phyloP scores from a whole-genome alignment of 2,329 filamentous ascomycete genomes.

The Hymenoscyphus repandus region DNA sequence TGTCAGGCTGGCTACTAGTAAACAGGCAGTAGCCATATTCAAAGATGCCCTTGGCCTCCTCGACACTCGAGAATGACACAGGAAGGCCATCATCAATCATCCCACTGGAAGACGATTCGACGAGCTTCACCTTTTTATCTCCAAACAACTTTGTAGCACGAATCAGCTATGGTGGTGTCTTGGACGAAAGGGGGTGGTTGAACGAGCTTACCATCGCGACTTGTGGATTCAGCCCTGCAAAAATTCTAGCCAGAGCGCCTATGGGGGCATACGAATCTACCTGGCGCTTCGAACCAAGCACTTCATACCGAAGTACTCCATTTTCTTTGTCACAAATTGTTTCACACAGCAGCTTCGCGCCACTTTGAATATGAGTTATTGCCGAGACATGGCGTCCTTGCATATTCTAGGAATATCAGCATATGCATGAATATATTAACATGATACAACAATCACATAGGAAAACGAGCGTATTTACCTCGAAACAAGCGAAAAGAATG shows the following conservation, averaged over 20 bases:
- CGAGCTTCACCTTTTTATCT: not conserved
- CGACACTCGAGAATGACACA: constrained; percentile 6
- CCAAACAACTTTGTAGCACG: constrained; percentile 5
- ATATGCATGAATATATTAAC: not conserved
- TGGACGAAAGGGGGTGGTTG: not conserved
- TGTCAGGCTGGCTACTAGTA: not conserved
- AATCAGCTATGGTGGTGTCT: not conserved
- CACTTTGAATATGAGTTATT: constrained; percentile 11
- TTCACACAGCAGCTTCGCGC: constrained; percentile 13
- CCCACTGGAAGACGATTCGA: not conserved
- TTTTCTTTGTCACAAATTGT: constrained; percentile 5
- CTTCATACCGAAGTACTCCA: constrained; percentile 3
- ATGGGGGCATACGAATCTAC: constrained; percentile 4
- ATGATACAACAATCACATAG: not conserved
- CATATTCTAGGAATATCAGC: constrained; percentile 15
- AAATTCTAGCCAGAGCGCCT: constrained; percentile 6
- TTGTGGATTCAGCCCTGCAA: constrained; percentile 3
- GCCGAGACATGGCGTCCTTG: constrained; percentile 11
- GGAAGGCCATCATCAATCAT: not conserved
- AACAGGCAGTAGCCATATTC: constrained; percentile 8
- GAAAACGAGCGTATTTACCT: constrained; percentile 10
- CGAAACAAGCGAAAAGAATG: constrained; percentile 19
- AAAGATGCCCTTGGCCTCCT: constrained; percentile 9
- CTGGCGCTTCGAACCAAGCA: constrained; percentile 3
- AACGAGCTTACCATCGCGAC: not conserved